Conservation (phyloP, 306 rosid species). For the Cucumis hystrix region DNA sequence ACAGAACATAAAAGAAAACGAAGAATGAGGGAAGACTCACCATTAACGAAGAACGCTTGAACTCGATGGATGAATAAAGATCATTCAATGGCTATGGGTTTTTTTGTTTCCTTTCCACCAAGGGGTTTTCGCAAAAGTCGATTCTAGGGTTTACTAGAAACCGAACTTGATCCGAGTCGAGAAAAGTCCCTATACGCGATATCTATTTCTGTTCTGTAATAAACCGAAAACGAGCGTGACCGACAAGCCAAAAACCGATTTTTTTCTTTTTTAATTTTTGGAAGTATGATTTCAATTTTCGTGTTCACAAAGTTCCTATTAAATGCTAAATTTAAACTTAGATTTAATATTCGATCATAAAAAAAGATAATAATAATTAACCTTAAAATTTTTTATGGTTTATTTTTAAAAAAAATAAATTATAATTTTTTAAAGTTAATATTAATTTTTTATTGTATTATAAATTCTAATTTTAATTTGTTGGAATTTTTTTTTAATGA, state of each 20-base stretch:
- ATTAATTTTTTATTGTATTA: no score
- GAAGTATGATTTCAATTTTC: no score
- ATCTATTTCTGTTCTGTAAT: background rate
- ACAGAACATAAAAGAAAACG: background rate
- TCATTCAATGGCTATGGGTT: conserved; percentile 1
- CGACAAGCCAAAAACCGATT: background rate
- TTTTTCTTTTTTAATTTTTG: no score
- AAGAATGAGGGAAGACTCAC: background rate
- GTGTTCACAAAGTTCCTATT: background rate
- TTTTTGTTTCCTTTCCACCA: background rate
- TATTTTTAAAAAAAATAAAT: no score
- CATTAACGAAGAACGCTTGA: background rate
- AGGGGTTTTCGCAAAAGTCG: background rate
- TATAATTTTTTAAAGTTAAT: no score
- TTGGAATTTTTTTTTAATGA: no score
- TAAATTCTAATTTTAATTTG: no score
- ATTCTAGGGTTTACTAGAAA: background rate
- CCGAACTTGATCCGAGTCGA: background rate
- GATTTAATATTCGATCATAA: no score
- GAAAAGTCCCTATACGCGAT: background rate
- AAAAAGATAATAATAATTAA: no score
- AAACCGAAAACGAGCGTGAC: background rate
- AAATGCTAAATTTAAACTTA: no score
- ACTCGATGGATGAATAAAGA: background rate
- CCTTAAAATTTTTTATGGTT: background rate